Base-by-base conservation (phyloP, 2,329 filamentous ascomycete species). In the Cephalotrichum gorgonifer region DNA sequence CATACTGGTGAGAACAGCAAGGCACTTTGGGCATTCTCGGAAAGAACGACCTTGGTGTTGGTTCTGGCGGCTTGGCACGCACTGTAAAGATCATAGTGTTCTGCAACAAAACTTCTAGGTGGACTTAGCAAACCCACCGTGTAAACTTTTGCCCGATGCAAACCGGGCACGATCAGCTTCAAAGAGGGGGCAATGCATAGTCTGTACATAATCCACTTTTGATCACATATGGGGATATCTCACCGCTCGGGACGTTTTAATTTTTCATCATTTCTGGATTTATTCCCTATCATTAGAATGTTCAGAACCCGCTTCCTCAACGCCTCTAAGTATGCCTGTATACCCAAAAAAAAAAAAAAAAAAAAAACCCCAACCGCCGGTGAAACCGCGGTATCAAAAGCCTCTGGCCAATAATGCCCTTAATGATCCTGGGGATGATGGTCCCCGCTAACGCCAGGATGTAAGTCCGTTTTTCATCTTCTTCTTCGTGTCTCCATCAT, bases 261-360 rank as follows among this genome's bases (percentile, higher is more conserved):
- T 22, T 39, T 22, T 39, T 39, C 35, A 38, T 38, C 14, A 14
- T 15, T 39, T 39, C n/a, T 22, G 35, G 12, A 39, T 39, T 39
- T 5, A 8, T 39, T 9, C 6, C 15, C 17, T 20, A 11, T 39
- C 20, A 39, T 20, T 9, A 39, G 17, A 20, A 39, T 6, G n/a
- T 20, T 3, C 35, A 39, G 12, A 17, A 20, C n/a, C 20, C 23
- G 35, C 20, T 48, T 42, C 17, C 22, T 20, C n/a, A 9, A 43
- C 46, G 38, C 46, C 46, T 48, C 46, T 48, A 42, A 25, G 12
- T 23, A 48, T 48, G 46, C 46, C 43, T 28, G 39, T 47, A 39
- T 22, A 20, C 35, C 35, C 35, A n/a, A 20, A 22, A 39, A 11
- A 31, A 12, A 22, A 46, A 45, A 35, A 14, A 44, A n/a, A 20